phyloP scores from a whole-genome alignment of 2,329 filamentous ascomycete species.

The Penicillium sp. region DNA sequence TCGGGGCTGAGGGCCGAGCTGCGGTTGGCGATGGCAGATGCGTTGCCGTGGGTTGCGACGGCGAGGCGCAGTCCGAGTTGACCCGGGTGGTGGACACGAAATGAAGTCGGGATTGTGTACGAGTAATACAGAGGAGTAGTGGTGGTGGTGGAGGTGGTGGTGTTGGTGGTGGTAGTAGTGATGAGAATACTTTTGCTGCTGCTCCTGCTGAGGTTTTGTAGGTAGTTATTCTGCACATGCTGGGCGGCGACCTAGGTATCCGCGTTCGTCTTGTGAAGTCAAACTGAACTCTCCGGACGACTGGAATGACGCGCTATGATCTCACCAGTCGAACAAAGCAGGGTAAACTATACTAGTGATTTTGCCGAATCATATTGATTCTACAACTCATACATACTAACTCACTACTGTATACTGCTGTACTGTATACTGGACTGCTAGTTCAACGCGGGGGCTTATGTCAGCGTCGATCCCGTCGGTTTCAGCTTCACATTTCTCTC shows the following conservation, averaged over 20 bases:
- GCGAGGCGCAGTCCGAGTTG: conserved; percentile 33
- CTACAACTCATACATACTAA: neutral
- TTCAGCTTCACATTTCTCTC: neutral
- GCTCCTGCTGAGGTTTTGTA: no score
- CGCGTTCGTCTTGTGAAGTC: neutral
- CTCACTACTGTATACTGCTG: neutral
- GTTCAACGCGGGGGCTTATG: neutral
- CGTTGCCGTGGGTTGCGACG: conserved; percentile 30
- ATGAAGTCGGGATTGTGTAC: conserved; percentile 20
- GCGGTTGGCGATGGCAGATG: conserved; percentile 28
- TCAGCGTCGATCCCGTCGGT: conserved; percentile 2
- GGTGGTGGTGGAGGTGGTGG: neutral
- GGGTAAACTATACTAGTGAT: no score
- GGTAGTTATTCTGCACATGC: no score
- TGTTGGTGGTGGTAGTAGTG: no score
- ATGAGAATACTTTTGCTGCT: no score
- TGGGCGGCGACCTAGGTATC: no score
- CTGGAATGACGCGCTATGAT: conserved; percentile 29
- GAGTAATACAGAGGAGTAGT: conserved; percentile 13
- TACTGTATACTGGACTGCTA: no score
- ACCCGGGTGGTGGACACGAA: conserved; percentile 35
- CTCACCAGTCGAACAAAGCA: conserved; percentile 22
- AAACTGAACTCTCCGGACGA: conserved; percentile 4
- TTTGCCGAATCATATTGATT: no score
- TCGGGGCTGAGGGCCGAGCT: conserved; percentile 38